Evolutionary conservation across 2,329 filamentous ascomycete species (phyloP), one percentile per base, ranked within the genome.

Genomic region (Paraconiothyrium brasiliense): DNA sequence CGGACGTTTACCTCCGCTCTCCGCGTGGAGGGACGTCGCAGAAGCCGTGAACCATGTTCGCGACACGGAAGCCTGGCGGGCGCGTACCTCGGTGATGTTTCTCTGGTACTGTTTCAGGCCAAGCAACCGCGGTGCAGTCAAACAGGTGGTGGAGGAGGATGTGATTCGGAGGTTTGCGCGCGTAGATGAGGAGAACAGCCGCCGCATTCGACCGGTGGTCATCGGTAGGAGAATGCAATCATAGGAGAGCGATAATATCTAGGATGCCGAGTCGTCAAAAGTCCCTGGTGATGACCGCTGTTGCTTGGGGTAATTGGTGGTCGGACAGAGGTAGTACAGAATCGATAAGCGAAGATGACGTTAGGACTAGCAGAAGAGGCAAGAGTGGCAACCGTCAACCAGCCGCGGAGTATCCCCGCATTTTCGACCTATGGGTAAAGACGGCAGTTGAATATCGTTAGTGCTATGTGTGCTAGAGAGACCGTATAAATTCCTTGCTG

Each of bases 181-280:
- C 73, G 74, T 76, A 68, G 76, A 80, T 70, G 78, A 79, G 63
- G 78, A 77, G 67, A 81, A 79, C 34, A 67, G 50, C 73, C 78
- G 78, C 75, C 81, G 81, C 81, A 82, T 82, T 74, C 79, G 78
- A 76, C 79, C 74, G 73, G 70, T 75, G 75, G 77, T 80, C 77
- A 80, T 79, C 68, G 74, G 73, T 72, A 72, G 54, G 62, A 61
- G 62, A 62, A 62, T 62, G 61, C 66, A 65, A 76, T 69, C 76
- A 78, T 78, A 73, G 66, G 71, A 58, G 49, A 54, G 52, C 49
- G 37, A 35, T 41, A 39, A 47, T 47, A 54, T 51, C 55, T 64
- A 65, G 58, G 62, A 61, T 55, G 54, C 50, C 47, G 51, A 20
- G 32, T 51, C 14, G 54, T 22, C 32, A 13, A 37, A 22, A 43